phyloP scores from a whole-genome alignment of 164 flowering plant species.

The Paratinospora sagittata region DNA sequence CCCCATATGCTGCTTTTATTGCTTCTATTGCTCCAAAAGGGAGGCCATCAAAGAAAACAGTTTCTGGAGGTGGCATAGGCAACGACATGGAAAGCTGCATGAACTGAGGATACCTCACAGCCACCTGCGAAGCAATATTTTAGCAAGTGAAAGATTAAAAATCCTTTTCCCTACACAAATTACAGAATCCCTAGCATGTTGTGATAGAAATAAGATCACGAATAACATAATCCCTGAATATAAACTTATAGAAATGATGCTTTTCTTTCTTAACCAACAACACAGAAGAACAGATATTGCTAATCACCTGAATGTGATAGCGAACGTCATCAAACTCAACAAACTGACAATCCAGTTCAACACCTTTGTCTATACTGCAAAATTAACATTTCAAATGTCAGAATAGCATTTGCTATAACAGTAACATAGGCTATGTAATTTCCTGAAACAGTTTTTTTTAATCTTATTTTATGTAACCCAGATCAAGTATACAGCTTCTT shows the following conservation, averaged over 20 bases:
- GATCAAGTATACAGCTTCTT: too few species aligned
- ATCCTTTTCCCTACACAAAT: too few species aligned
- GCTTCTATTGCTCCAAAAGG: conserved; percentile 95
- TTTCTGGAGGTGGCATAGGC: conserved; percentile 83
- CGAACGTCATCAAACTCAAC: conserved; percentile 89
- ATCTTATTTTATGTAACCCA: too few species aligned
- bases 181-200: background rate
- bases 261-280: too few species aligned
- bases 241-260: too few species aligned
- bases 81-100: conserved; percentile 66
- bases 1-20: conserved; percentile 76
- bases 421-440: too few species aligned
- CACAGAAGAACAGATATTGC: too few species aligned
- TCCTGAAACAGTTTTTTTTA: too few species aligned
- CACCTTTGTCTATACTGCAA: conserved; percentile 84
- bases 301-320: too few species aligned
- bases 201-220: too few species aligned
- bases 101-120: conserved; percentile 69
- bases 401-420: background rate
- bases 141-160: conserved; percentile 6
- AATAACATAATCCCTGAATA: too few species aligned
- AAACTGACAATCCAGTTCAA: conserved; percentile 82
- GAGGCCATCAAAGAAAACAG: conserved; percentile 70
- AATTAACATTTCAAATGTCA: conserved; percentile 4
- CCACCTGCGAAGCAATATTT: conserved; percentile 41